Evolutionary conservation across 1,284 basidiomycete genomes (phyloP), one percentile per base, ranked within the genome.

Genomic region (Wallemia hederae): DNA sequence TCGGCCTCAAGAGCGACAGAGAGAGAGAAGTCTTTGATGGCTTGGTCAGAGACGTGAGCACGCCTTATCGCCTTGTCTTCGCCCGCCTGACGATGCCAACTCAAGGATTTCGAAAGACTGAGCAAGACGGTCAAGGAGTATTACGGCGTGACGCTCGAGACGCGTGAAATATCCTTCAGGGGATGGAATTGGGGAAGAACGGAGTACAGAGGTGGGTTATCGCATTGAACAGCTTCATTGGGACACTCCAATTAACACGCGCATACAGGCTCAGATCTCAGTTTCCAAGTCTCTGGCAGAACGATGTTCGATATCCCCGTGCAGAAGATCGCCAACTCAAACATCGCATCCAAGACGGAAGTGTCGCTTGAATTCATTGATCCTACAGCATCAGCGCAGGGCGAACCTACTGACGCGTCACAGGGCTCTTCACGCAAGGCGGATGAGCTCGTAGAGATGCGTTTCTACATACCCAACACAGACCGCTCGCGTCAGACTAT

Each of bases 121-220:
- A 75, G 81, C 9, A 72, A 76, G 57, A 69, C 88, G n/a, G 71
- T 91, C 62, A 88, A 87, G 70, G 82, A 83, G 65, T 80, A 87
- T 72, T 97, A 90, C 73, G 80, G 78, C 62, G 75, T 91, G 63
- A 79, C 82, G 5, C 75, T 98, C 27, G 92, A 97, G 69, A 78
- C 78, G 14, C 82, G 81, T 69, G 94, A 99, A 66, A 76, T 82
- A 22, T 83, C 85, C 7, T 79, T 91, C 68, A 88, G 89, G 69
- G 94, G 94, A 0, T 98, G 90, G 90, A 98, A 99, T 70, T 99
- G 94, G 94, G 94, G 94, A 19, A 79, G 84, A 39, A 86, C 86
- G 1, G 87, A 92, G 67, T 89, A 98, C 65, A 85, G 88, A 76
- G 85, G 90, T 86, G 65, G 64, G 77, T 69, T n/a, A n/a, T n/a